A percentile compares a stretch with the other conserved stretches of the same genome.
These are phyloP conservation scores for Verticillium zaregamsianum DNA, from an alignment of 2,329 filamentous ascomycete genomes.

Conservation along the genomic window DNA sequence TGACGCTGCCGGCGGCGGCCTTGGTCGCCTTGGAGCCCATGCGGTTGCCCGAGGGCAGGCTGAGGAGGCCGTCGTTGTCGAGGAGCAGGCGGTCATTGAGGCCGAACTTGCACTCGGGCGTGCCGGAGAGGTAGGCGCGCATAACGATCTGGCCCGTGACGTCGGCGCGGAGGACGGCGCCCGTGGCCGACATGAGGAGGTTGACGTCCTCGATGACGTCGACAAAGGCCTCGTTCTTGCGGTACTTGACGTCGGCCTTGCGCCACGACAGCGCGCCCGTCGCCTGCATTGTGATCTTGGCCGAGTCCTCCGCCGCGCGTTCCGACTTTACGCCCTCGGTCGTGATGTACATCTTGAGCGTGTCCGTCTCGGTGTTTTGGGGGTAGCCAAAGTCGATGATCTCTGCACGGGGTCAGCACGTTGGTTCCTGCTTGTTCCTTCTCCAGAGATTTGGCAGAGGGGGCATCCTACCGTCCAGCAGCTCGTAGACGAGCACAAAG, in stretches of 20 bases:
- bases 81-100: constrained; percentile 92
- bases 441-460: neutral
- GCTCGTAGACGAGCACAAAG: constrained; percentile 96
- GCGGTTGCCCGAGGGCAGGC: constrained; percentile 69
- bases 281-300: constrained; percentile 98
- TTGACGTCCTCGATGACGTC: constrained; percentile 99
- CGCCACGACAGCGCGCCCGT: constrained; percentile 96
- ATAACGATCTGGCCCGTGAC: constrained; percentile 98
- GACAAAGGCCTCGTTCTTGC: constrained; percentile 98
- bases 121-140: constrained; percentile 95
- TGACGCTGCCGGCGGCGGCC: constrained; percentile 91
- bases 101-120: constrained; percentile 97
- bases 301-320: constrained; percentile 81
- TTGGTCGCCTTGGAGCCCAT: constrained; percentile 86
- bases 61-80: constrained; percentile 67
- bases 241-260: constrained; percentile 95
- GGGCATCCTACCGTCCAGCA: constrained; percentile 72
- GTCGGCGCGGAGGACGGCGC: constrained; percentile 89
- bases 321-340: constrained; percentile 97
- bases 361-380: constrained; percentile 98
- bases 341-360: constrained; percentile 99
- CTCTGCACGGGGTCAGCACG: constrained; percentile 47
- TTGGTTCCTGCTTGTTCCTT: neutral
- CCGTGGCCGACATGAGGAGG: constrained; percentile 96
- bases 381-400: constrained; percentile 99